Evolutionary conservation across 2,329 filamentous ascomycete species (phyloP).

Genomic region (Fusarium goolgardi): DNA sequence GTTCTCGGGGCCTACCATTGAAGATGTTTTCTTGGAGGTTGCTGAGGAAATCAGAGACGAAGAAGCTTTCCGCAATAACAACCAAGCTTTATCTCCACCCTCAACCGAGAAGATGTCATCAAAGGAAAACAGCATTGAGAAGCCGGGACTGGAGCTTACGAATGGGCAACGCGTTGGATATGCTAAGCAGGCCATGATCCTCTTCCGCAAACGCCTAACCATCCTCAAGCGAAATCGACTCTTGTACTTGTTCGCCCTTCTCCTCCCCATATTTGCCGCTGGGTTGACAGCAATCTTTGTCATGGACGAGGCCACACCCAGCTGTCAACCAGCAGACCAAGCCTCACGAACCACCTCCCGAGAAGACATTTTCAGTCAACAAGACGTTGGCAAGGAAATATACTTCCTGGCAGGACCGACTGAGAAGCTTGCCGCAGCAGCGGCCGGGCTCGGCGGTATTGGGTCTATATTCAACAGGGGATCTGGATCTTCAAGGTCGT

Average conservation of each 20-base stretch:
- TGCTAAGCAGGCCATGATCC: conserved; percentile 74
- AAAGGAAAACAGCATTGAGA: conserved; percentile 45
- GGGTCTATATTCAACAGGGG: background rate
- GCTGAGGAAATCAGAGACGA: conserved; percentile 80
- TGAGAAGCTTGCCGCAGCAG: conserved; percentile 53
- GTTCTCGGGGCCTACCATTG: conserved; percentile 88
- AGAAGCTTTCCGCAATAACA: conserved; percentile 47
- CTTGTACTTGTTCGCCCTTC: conserved; percentile 77
- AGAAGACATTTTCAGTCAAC: conserved; percentile 55
- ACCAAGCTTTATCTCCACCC: conserved; percentile 30
- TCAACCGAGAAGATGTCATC: conserved; percentile 42
- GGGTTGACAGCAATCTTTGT: conserved; percentile 84
- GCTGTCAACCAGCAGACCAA: conserved; percentile 64
- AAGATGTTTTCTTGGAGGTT: conserved; percentile 89
- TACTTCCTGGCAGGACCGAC: conserved; percentile 51
- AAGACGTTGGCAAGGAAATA: conserved; percentile 41
- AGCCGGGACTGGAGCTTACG: conserved; percentile 65
- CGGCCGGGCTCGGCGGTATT: conserved; percentile 37
- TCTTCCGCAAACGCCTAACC: conserved; percentile 81
- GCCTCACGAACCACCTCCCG: conserved; percentile 55
- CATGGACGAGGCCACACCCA: conserved; percentile 62
- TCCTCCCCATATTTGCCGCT: conserved; percentile 83
- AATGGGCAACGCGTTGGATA: conserved; percentile 78
- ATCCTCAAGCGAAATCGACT: conserved; percentile 83
- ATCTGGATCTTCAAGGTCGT: background rate